Base-by-base conservation (phyloP, 2,329 filamentous ascomycete species). In the Seiridium cupressi region DNA sequence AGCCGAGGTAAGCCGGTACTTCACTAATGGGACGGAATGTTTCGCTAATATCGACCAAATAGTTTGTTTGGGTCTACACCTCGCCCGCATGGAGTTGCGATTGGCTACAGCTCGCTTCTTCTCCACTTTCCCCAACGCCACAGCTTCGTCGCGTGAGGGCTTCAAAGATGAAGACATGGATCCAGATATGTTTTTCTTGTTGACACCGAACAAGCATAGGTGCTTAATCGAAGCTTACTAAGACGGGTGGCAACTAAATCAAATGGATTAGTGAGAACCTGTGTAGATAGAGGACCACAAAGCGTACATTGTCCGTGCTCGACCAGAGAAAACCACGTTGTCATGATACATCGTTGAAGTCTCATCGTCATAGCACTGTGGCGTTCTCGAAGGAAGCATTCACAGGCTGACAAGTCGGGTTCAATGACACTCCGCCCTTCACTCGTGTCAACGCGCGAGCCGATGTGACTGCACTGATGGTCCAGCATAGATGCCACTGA, bases 31-130 rank as follows among this genome's bases (percentile, higher is more conserved):
- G 26, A 13, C 18, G 8, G 31, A 31, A 49, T 10, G 18, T 26
- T 18, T 8, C n/a, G 34, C 31, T 38, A 3, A 5, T 26, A 2
- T 18, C 11, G 1, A 18, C 11, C 35, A 2, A 26, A 34, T 18
- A 73, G 70, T 69, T 3, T 87, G 84, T 61, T 72, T 87, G 11
- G 84, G 84, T 3, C 72, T 84, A 18, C 81, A 86, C 60, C 74
- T 87, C 8, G 84, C 84, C 0, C 74, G 76, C 11, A 81, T 84
- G 70, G 83, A 86, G 63, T 66, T 86, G 31, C 73, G 82, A 3
- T 74, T 83, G 49, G 80, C 75, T 0, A 73, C 76, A 2, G 79
- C 82, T 0, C 72, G 76, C 9, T 82, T 86, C 69, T 84, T 85
- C 69, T 67, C 62, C 13, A 42, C 61, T 5, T 74, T 72, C 34